phyloP scores from a whole-genome alignment of 1,139 yeast genomes.

The Protomyces gravidus region DNA sequence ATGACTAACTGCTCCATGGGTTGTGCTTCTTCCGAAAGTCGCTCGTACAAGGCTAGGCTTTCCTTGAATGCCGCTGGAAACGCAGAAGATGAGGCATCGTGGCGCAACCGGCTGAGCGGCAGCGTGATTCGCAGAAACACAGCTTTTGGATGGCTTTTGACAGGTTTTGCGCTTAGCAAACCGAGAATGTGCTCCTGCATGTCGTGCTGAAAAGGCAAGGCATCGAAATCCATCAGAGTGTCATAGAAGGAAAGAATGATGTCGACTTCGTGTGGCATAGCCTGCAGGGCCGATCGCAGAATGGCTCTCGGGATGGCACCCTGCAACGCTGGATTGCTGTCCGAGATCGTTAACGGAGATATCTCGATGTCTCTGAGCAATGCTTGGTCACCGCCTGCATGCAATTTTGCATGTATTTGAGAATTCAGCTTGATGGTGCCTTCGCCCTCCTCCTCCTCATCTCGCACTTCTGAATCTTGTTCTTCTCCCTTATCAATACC shows the following conservation, averaged over 20 bases:
- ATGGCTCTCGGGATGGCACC: conserved; percentile 27
- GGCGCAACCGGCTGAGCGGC: conserved; percentile 4
- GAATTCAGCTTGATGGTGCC: conserved; percentile 14
- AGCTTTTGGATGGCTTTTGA: conserved; percentile 6
- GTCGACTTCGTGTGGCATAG: conserved; percentile 12
- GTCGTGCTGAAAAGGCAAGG: conserved; percentile 6
- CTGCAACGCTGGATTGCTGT: conserved; percentile 24
- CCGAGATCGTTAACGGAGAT: conserved; percentile 12
- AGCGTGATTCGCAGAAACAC: conserved; percentile 15
- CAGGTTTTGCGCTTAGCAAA: background rate
- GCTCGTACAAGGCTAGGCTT: conserved; percentile 3
- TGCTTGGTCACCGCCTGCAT: conserved; percentile 1
- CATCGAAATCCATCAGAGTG: background rate
- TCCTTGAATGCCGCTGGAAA: conserved; percentile 25
- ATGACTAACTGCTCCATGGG: background rate
- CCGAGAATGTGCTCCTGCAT: background rate
- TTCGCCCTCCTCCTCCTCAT: conserved; percentile 10
- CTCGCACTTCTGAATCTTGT: background rate
- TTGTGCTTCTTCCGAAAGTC: background rate
- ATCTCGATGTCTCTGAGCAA: conserved; percentile 22
- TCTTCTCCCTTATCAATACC: conserved; percentile 43
- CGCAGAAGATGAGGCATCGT: conserved; percentile 11
- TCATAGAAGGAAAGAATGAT: conserved; percentile 11
- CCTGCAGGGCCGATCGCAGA: conserved; percentile 6
- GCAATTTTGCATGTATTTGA: conserved; percentile 7